Evolutionary conservation across 805 yeast species (phyloP), one percentile per base, ranked within the genome.

Genomic region (Metschnikowia koreensis): DNA sequence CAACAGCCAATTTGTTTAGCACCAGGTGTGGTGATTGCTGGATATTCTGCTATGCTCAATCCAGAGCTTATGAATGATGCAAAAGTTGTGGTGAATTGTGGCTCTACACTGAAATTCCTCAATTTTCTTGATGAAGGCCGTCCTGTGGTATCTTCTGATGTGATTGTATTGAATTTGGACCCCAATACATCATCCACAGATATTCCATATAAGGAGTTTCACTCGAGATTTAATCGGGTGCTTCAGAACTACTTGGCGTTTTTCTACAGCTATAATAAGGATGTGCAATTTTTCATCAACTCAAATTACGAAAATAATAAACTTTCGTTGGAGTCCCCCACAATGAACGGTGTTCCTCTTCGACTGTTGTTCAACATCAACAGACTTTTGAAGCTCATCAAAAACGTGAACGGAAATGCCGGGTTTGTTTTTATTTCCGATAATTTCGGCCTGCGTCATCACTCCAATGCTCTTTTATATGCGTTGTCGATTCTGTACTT

Each of bases 31-130:
- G 47, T 37, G 41, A 40, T 58, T 29, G 56, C 57, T 13, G 47
- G 54, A n/a, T 58, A 44, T 29, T 31, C 31, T 17, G 44, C 54
- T 7, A 42, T 53, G 42, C 52, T 46, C 13, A 48, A 48, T 38
- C 47, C 48, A 10, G 33, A 27, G 26, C 11, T 27, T 7, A 49
- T 49, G 29, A 54, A 57, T 43, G 69, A 70, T 45, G 66, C 71
- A 44, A 71, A 74, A 56, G 68, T 74, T 13, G 62, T 74, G 31
- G 67, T 74, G 44, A 74, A 74, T 58, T 74, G 77, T 51, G 68
- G 70, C 3, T 56, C 67, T 15, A 71, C 77, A 1, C 53, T 55
- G 41, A 55, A 48, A 16, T 74, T 74, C 48, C 59, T 74, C 28
- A 50, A 57, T n/a, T 57, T 54, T 15, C 50, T 74, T 15, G 64